These are phyloP conservation scores for Capronia epimyces DNA, from an alignment of 2,329 filamentous ascomycete species.

Conservation along the genomic window DNA sequence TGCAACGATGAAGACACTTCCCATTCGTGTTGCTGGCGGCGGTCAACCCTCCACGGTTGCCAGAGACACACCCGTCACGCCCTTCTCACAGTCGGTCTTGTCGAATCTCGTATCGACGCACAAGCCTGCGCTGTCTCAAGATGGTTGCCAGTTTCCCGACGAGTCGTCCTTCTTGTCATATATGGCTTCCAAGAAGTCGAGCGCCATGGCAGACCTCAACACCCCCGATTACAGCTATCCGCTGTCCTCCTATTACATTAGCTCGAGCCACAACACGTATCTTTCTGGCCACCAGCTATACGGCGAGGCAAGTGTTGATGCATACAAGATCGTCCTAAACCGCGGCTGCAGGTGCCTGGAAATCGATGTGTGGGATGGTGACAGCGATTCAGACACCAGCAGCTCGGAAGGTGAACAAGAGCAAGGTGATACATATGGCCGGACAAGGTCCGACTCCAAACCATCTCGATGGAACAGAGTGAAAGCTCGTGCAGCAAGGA, in stretches of 20 bases:
- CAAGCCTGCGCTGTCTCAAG: slow-evolving; percentile 24
- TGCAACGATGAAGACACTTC: slow-evolving; percentile 1
- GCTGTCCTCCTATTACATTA: slow-evolving; percentile 87
- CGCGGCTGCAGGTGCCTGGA: slow-evolving; percentile 84
- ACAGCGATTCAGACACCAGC: slow-evolving; percentile 36
- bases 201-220: slow-evolving; percentile 44
- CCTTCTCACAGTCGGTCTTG: slow-evolving; percentile 34
- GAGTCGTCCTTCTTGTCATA: slow-evolving; percentile 39
- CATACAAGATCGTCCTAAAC: slow-evolving; percentile 70
- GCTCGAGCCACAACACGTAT: slow-evolving; percentile 92
- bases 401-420: slow-evolving; percentile 28
- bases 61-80: slow-evolving; percentile 6
- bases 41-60: slow-evolving; percentile 17
- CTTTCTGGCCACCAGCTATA: slow-evolving; percentile 79
- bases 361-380: slow-evolving; percentile 89
- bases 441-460: slow-evolving; percentile 16
- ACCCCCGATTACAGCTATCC: slow-evolving; percentile 59
- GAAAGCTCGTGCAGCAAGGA: slow-evolving; percentile 25
- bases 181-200: slow-evolving; percentile 41
- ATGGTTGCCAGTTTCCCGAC: slow-evolving; percentile 14
- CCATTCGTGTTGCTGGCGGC: slow-evolving; percentile 24
- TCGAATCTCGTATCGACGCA: slow-evolving; percentile 36
- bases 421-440: slow-evolving; percentile 1
- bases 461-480: slow-evolving; percentile 22
- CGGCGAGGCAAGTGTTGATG: slow-evolving; percentile 68